Conservation (phyloP, 768 basidiomycete genomes). For the Gloeostereum incarnatum region DNA sequence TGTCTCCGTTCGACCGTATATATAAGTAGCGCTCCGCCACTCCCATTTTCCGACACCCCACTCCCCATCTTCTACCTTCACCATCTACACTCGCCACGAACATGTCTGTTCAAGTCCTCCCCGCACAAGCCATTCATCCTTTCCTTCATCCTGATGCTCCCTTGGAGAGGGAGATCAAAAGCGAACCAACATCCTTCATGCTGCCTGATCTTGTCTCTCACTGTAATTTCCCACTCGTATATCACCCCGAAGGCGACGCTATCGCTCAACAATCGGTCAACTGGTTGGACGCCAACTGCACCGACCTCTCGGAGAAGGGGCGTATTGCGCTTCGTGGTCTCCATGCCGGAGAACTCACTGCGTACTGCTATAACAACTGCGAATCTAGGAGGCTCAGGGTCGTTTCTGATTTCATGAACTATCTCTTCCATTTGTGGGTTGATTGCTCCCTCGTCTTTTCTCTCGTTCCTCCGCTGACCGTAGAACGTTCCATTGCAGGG, state of each 20-base stretch:
- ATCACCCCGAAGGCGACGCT: constrained; percentile 34
- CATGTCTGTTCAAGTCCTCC: too few species aligned
- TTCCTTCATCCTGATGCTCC: too few species aligned
- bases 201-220: constrained; percentile 48
- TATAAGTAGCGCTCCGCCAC: too few species aligned
- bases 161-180: too few species aligned
- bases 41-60: too few species aligned
- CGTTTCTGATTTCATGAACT: constrained; percentile 62
- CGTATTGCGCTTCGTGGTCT: constrained; percentile 43
- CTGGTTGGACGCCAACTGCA: constrained; percentile 41
- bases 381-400: constrained; percentile 50
- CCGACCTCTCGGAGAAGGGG: constrained; percentile 32
- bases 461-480: constrained; percentile 1
- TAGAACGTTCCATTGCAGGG: constrained; percentile 21
- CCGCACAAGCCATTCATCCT: too few species aligned
- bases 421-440: constrained; percentile 43
- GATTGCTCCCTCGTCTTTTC: constrained; percentile 8
- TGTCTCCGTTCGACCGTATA: too few species aligned
- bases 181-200: constrained; percentile 26
- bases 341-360: constrained; percentile 59
- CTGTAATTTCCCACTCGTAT: constrained; percentile 35
- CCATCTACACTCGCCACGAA: too few species aligned
- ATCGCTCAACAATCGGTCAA: constrained; percentile 35
- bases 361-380: constrained; percentile 51
- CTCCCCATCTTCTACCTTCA: too few species aligned